Percentiles rank a stretch among this genome's conserved stretches.
Evolutionary conservation across 2,329 filamentous ascomycete genomes (phyloP).

Genomic region (Paramyrothecium roridum): DNA sequence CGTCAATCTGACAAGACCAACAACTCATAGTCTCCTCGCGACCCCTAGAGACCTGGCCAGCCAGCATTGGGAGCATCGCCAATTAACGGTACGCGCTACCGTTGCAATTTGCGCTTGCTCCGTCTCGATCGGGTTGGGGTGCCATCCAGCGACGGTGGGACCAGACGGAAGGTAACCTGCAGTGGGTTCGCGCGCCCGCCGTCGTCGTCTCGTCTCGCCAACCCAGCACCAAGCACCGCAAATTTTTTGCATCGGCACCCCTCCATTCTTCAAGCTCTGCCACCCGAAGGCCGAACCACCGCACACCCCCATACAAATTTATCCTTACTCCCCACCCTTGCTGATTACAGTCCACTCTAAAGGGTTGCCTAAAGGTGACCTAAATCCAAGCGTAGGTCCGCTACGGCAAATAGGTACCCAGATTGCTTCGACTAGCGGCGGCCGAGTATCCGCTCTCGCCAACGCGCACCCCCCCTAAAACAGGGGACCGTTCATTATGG

Average conservation of each 20-base stretch:
- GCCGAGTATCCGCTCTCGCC: not conserved
- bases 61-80: too few species aligned
- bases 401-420: not conserved
- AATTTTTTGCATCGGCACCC: not conserved
- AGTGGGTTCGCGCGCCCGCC: not conserved
- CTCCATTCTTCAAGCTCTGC: not conserved
- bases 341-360: not conserved
- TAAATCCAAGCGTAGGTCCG: not conserved
- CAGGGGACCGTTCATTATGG: constrained; percentile 15
- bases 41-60: too few species aligned
- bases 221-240: too few species aligned
- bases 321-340: not conserved
- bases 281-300: not conserved
- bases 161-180: not conserved
- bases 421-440: not conserved
- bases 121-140: not conserved
- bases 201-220: too few species aligned
- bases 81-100: too few species aligned
- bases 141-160: not conserved
- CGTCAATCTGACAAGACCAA: too few species aligned
- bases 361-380: not conserved
- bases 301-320: not conserved
- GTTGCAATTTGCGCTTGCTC: too few species aligned
- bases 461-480: not conserved
- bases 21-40: too few species aligned